Evolutionary conservation across 441 rosid genomes (phyloP), one percentile per base, ranked within the genome.

Genomic region (Codiaeum variegatum): DNA sequence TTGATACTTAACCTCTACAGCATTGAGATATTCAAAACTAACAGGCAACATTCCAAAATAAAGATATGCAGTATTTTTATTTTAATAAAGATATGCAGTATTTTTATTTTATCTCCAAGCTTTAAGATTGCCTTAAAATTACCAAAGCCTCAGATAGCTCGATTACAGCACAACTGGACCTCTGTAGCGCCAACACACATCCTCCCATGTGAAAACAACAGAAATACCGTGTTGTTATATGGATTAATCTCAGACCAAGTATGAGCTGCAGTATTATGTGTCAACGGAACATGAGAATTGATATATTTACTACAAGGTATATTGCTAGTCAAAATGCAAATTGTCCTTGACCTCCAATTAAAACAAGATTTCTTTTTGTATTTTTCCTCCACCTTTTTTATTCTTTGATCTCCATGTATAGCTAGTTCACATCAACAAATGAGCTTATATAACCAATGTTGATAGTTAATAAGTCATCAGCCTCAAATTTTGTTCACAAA

Each of bases 401-500:
- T 64, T 23, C 18, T 18, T 23, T 21, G 42, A 15, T 10, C 54
- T 65, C 26, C 18, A 6, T 23, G 26, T 24, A n/a, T n/a, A n/a
- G 19, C 24, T 46, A 66, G 16, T 31, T 42, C 23, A 51, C 23
- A 4, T 31, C 12, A 67, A 34, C 60, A 29, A 52, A 5, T 51
- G 31, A 34, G 15, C 46, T 44, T 32, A 16, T 34, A 36, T 29
- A 26, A 52, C 31, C 2, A 15, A 16, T n/a, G 6, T 3, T 31
- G 19, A 47, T 32, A 10, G 32, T 47, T 38, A 51, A 1, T 18
- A 54, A 19, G n/a, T 69, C 5, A 2, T 29, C 6, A 40, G 21
- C 36, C 18, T 73, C 75, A 34, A 38, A 21, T 56, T 54, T 60
- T 63, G 21, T 46, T 71, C 56, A 29, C 32, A 24, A 52, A n/a